Conservation (phyloP, 2,329 filamentous ascomycete genomes). For the Cercospora berteroae region DNA sequence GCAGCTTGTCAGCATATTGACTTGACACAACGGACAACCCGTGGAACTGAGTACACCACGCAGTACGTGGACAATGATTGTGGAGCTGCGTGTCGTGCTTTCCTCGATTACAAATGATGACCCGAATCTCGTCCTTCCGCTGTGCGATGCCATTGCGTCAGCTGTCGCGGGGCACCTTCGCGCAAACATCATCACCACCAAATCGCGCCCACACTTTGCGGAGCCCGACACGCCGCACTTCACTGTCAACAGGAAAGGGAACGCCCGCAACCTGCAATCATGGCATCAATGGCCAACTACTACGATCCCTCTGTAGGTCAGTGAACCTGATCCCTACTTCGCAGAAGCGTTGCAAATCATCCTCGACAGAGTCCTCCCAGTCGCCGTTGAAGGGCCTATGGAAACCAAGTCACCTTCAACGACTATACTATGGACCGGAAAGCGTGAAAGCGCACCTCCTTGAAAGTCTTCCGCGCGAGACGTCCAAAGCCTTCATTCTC, state of each 20-base stretch:
- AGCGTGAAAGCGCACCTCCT: constrained; percentile 50
- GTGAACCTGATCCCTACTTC: constrained; percentile 8
- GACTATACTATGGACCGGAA: constrained; percentile 51
- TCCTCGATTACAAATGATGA: neutral
- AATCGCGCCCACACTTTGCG: neutral
- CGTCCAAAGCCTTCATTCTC: constrained; percentile 58
- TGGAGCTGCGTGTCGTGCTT: neutral
- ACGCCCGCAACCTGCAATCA: neutral
- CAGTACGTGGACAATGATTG: neutral
- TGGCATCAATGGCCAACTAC: constrained; percentile 18
- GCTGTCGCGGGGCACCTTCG: neutral
- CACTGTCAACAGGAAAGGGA: neutral
- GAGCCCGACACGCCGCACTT: neutral
- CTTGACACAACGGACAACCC: neutral
- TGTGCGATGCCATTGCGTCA: neutral
- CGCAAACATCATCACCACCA: neutral
- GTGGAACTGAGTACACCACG: neutral
- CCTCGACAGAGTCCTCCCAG: constrained; percentile 44
- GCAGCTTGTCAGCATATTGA: neutral
- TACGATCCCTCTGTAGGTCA: constrained; percentile 24
- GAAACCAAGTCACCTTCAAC: constrained; percentile 51
- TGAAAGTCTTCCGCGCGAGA: constrained; percentile 43
- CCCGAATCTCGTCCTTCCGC: neutral
- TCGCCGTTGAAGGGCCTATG: constrained; percentile 51
- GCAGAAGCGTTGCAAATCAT: constrained; percentile 38